Percentiles rank a stretch among this genome's conserved stretches.
Conservation (phyloP, 176 grass and related monocot species). For the Lolium multiflorum region DNA sequence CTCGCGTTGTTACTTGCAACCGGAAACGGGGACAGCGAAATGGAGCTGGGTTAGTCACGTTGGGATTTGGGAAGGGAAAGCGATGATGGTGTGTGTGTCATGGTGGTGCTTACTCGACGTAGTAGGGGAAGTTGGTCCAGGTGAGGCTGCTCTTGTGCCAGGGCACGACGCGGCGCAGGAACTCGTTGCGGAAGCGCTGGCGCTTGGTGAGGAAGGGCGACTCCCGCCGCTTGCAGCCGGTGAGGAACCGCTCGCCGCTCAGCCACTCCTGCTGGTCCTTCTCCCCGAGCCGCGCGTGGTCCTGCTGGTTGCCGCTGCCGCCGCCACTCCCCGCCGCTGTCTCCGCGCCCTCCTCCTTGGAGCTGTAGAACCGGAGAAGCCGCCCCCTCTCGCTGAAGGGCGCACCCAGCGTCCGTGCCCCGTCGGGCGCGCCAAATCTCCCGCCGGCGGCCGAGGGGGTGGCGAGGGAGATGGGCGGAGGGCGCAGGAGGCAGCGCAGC, state of each 20-base stretch:
- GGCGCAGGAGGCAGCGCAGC: constrained; percentile 39
- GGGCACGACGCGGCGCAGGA: constrained; percentile 74
- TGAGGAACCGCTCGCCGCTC: constrained; percentile 62
- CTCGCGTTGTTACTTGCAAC: constrained; percentile 58
- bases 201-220: constrained; percentile 76
- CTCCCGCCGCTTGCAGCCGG: constrained; percentile 72
- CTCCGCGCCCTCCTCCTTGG: constrained; percentile 74
- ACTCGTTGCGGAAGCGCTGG: constrained; percentile 79
- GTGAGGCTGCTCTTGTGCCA: constrained; percentile 84
- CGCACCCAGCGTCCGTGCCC: constrained; percentile 16
- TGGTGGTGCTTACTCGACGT: constrained; percentile 67
- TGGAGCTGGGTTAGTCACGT: constrained; percentile 31
- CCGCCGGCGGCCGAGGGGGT: background rate
- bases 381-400: constrained; percentile 1
- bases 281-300: constrained; percentile 89
- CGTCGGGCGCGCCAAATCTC: constrained; percentile 1
- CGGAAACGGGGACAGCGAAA: constrained; percentile 13
- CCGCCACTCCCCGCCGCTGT: constrained; percentile 37
- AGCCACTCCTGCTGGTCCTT: constrained; percentile 94
- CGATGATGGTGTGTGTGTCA: background rate
- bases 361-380: constrained; percentile 64
- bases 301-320: constrained; percentile 39
- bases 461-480: background rate
- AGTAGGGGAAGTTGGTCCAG: constrained; percentile 81
- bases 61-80: background rate